Evolutionary conservation across 768 basidiomycete species (phyloP).

Genomic region (Hemileccinum impolitum): DNA sequence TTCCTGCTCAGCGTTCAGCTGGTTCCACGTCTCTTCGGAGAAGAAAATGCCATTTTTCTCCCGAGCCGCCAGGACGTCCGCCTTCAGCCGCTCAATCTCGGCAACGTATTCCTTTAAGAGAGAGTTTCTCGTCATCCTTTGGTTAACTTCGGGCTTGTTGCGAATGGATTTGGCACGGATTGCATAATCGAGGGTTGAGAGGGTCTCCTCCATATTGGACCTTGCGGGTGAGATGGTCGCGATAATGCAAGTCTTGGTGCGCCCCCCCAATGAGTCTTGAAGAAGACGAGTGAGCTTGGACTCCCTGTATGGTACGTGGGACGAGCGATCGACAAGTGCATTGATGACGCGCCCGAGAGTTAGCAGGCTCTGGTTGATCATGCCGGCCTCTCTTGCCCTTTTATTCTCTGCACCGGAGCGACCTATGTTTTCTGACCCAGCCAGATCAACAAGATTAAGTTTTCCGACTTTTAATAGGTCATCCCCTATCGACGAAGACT

Average conservation of each 20-base stretch:
- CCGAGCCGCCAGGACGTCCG: slow-evolving; percentile 83
- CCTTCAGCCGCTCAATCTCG: slow-evolving; percentile 91
- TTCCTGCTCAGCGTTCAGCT: slow-evolving; percentile 76
- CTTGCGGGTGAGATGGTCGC: slow-evolving; percentile 94
- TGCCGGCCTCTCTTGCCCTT: slow-evolving; percentile 93
- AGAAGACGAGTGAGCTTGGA: slow-evolving; percentile 96
- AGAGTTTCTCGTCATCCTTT: slow-evolving; percentile 88
- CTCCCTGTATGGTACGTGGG: slow-evolving; percentile 95
- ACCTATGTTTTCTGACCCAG: slow-evolving; percentile 97
- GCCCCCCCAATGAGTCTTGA: slow-evolving; percentile 98
- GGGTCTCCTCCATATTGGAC: slow-evolving; percentile 93
- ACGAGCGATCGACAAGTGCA: slow-evolving; percentile 85
- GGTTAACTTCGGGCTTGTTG: slow-evolving; percentile 94
- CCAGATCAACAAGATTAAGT: slow-evolving; percentile 94
- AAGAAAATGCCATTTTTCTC: slow-evolving; percentile 97
- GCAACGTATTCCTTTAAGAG: slow-evolving; percentile 90
- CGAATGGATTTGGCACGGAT: slow-evolving; percentile 91
- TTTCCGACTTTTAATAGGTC: slow-evolving; percentile 93
- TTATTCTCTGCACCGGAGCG: slow-evolving; percentile 94
- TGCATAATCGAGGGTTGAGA: slow-evolving; percentile 96
- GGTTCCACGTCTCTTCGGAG: slow-evolving; percentile 85
- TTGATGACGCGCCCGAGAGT: slow-evolving; percentile 98
- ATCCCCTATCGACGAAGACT: slow-evolving; percentile 71
- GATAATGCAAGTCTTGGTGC: slow-evolving; percentile 96
- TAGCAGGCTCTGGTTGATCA: slow-evolving; percentile 96